Percentiles rank a stretch among this genome's conserved stretches.
These are phyloP conservation scores for Aurinia saxatilis DNA, from an alignment of 345 rosid species.

Conservation along the genomic window DNA sequence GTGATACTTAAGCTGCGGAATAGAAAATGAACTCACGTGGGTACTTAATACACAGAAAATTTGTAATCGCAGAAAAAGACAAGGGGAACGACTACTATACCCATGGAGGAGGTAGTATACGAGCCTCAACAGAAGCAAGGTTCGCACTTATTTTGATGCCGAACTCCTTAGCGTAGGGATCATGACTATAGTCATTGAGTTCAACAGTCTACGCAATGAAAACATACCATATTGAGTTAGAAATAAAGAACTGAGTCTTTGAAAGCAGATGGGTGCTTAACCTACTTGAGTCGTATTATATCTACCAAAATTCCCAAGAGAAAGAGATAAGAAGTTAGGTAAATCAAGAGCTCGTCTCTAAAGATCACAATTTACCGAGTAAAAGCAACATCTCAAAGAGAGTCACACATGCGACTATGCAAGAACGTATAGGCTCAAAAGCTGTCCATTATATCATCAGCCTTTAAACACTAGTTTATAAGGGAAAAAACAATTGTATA, in stretches of 20 bases:
- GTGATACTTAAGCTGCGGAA: conserved; percentile 82
- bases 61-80: not conserved
- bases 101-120: conserved; percentile 93
- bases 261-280: not conserved
- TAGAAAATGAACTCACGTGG: not conserved
- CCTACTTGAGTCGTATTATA: not conserved
- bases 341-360: not conserved
- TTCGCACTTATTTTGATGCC: conserved; percentile 85
- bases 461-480: not conserved
- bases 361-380: not conserved
- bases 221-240: conserved; percentile 4
- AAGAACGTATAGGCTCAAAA: not conserved
- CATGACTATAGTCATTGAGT: conserved; percentile 66
- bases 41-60: not conserved
- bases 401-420: not conserved
- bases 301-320: not conserved
- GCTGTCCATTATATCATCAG: not conserved
- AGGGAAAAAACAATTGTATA: not conserved
- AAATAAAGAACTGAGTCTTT: not conserved
- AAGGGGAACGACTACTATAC: conserved; percentile 27
- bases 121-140: conserved; percentile 96
- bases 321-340: not conserved
- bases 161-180: conserved; percentile 87
- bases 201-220: conserved; percentile 47
- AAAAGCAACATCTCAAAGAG: not conserved